Evolutionary conservation across 305 asterid genomes (phyloP).

Genomic region (Withania somnifera): DNA sequence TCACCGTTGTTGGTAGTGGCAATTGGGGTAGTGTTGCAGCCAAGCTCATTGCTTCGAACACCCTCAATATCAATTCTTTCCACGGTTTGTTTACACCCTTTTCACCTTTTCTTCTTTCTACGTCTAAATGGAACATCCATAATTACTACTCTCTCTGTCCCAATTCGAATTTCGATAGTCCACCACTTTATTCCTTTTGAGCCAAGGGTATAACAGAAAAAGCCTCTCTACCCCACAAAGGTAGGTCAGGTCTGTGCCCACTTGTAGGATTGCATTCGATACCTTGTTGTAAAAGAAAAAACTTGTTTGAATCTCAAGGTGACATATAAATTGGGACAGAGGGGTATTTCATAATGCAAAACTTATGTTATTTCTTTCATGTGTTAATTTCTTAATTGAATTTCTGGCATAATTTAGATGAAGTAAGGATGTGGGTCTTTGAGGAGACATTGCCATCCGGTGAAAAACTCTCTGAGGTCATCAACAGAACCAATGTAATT

Average conservation of each 20-base stretch:
- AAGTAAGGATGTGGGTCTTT: slow-evolving; percentile 82
- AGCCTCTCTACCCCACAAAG: no score
- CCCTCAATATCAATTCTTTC: slow-evolving; percentile 41
- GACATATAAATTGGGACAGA: no score
- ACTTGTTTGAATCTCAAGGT: no score
- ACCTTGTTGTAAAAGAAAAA: no score
- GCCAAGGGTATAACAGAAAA: no score
- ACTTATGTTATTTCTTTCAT: not conserved
- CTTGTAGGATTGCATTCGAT: no score
- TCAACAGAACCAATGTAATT: slow-evolving; percentile 51
- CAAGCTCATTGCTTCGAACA: slow-evolving; percentile 75
- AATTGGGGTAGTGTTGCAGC: slow-evolving; percentile 95
- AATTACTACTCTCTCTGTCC: no score
- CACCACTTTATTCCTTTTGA: no score
- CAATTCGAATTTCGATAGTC: no score
- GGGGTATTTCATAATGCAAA: not conserved
- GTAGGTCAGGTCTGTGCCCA: no score
- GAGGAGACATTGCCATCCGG: slow-evolving; percentile 64
- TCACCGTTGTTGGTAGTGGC: slow-evolving; percentile 83
- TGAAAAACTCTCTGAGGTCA: slow-evolving; percentile 59
- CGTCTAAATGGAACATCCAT: no score
- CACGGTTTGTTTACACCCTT: slow-evolving; percentile 36
- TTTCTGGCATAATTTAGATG: slow-evolving; percentile 30
- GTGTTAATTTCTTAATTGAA: not conserved
- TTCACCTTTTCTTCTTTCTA: not conserved